Evolutionary conservation across 1,139 yeast species (phyloP), one percentile per base, ranked within the genome.

Genomic region (Meyerozyma carpophila): DNA sequence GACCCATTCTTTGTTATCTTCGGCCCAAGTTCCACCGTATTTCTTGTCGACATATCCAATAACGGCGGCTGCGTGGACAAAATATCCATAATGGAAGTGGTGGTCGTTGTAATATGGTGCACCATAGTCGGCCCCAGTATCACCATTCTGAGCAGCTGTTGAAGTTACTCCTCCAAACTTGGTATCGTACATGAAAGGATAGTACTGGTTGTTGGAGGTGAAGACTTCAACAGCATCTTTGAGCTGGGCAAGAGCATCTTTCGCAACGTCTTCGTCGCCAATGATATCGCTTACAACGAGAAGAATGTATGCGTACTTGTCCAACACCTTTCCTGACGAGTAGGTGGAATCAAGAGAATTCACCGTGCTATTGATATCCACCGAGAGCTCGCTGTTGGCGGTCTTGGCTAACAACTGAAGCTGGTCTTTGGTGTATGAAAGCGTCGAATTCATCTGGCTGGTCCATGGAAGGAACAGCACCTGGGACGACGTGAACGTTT

Each of bases 31-130:
- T 34, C 88, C 88, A 39, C 83, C 83, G 37, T 64, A 56, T 49
- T 76, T 68, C 24, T 67, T 58, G 60, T 86, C 94, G 36, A 84
- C 74, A 49, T 78, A 69, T 13, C 85, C 93, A 43, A 85, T 73
- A 40, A 84, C 73, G 3, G 94, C 93, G 7, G 91, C 90, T 8
- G 93, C 84, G 54, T 84, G 90, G 43, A 86, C 73, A 54, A 77
- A 77, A 63, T 85, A 85, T 24, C 93, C 91, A 58, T 83, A 85
- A 56, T 86, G 93, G 79, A 84, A 85, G 57, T 85, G 93, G 56
- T 60, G 93, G 60, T 85, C 93, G 53, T 84, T 85, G 63, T 85
- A 85, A 63, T 76, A 81, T 13, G 84, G 75, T 51, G 81, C 68
- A 26, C 93, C 94, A 58, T 65, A 86, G 38, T 61, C 64, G 9